Base-by-base conservation (phyloP, 1,139 yeast species). In the Pichia sp. region DNA sequence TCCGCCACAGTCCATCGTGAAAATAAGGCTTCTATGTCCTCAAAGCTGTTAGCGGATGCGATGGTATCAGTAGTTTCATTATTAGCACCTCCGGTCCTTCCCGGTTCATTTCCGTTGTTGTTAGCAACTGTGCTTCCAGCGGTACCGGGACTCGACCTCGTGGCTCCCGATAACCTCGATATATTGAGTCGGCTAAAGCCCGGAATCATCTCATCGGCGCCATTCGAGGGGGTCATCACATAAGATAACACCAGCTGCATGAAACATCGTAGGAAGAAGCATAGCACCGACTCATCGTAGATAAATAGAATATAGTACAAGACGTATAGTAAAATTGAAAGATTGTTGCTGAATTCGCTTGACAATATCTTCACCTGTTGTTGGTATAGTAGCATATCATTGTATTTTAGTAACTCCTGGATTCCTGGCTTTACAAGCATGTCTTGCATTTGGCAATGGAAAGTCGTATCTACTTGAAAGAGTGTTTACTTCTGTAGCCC, bases 271-370 rank as follows among this genome's bases (percentile, higher is more conserved):
- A 52, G 8, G 6, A 50, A 5, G 8, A 48, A 43, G n/a, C 51
- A 46, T 12, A 56, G 9, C 14, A 56, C 5, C n/a, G 58, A 56
- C 46, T 50, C 58, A 51, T 56, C 58, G 24, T 43, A 53, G 2
- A 56, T 10, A 9, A 51, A 52, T 42, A 51, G n/a, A 27, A 56
- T 33, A 27, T 51, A 56, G 16, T 55, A 48, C 29, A 50, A 24
- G 6, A 51, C 51, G 38, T 53, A 51, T 16, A 51, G 29, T 10
- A 41, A 6, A 1, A 44, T 16, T 43, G 50, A 50, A 17, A 53
- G 30, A 12, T 55, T 53, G 14, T 17, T 42, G 24, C 49, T 55
- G 20, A 55, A 46, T 14, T 43, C 38, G 38, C 44, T 33, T 9
- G 54, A 45, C 3, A 53, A 41, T 24, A 42, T 14, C 16, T 48